Percentiles rank a stretch among this genome's conserved stretches.
Conservation (phyloP, 1,284 basidiomycete species). For the Apiotrichum siamense region DNA sequence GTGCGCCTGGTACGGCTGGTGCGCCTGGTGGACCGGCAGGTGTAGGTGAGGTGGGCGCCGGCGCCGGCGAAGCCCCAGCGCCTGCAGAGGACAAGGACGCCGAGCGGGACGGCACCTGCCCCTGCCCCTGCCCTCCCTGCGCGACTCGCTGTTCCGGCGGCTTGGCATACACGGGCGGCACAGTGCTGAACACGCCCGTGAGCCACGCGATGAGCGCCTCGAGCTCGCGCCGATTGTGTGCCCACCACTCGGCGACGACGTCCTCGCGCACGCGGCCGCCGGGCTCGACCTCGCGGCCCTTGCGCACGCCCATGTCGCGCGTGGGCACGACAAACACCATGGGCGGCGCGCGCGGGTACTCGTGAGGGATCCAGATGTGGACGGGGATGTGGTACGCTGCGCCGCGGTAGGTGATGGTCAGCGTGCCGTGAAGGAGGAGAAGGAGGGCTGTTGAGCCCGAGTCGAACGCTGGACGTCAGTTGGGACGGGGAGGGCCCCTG, state of each 20-base stretch:
- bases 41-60: neutral
- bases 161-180: conserved; percentile 88
- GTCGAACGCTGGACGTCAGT: conserved; percentile 66
- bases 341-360: conserved; percentile 75
- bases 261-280: conserved; percentile 58
- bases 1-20: too few species aligned
- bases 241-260: conserved; percentile 62
- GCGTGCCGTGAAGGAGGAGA: conserved; percentile 80
- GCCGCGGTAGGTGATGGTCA: conserved; percentile 75
- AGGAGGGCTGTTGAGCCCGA: conserved; percentile 88
- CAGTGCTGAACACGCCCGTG: conserved; percentile 65
- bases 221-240: conserved; percentile 67
- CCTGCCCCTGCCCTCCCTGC: neutral
- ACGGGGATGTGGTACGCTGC: conserved; percentile 90
- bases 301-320: conserved; percentile 77
- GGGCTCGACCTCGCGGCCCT: conserved; percentile 69
- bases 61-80: neutral
- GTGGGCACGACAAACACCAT: conserved; percentile 95
- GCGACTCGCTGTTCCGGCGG: conserved; percentile 47
- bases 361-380: conserved; percentile 75
- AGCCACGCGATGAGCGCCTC: conserved; percentile 36
- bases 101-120: conserved; percentile 4
- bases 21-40: neutral
- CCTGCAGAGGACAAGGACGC: neutral
- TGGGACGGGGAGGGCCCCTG: neutral